phyloP scores from a whole-genome alignment of 1,284 basidiomycete species.

The Flammula alnicola region DNA sequence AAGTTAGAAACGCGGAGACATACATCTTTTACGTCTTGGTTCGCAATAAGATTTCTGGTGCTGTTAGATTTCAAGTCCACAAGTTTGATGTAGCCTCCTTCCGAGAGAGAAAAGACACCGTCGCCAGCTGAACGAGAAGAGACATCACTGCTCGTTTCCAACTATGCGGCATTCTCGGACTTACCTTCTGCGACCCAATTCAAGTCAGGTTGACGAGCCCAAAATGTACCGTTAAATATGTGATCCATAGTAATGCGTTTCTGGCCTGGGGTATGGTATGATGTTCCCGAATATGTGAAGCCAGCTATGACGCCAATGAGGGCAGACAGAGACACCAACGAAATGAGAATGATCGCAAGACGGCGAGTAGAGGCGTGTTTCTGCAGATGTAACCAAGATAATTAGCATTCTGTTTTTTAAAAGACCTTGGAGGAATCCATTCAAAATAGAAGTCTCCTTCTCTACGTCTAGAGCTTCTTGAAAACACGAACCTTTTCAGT shows the following conservation, averaged over 20 bases:
- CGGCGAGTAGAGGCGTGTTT: constrained; percentile 21
- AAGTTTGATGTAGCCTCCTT: constrained; percentile 70
- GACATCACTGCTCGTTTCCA: neutral
- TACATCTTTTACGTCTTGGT: constrained; percentile 65
- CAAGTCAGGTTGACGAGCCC: constrained; percentile 47
- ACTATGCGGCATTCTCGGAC: constrained; percentile 26
- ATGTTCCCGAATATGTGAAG: constrained; percentile 61
- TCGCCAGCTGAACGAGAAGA: constrained; percentile 72
- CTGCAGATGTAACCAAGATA: too few species aligned
- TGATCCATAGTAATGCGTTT: constrained; percentile 85
- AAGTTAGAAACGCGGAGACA: constrained; percentile 11
- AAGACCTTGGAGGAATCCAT: too few species aligned
- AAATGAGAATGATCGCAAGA: constrained; percentile 53
- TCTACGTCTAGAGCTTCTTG: neutral
- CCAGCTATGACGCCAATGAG: constrained; percentile 77
- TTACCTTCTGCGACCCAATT: constrained; percentile 90
- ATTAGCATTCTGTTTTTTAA: too few species aligned
- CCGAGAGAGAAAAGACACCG: constrained; percentile 79
- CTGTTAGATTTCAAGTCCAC: constrained; percentile 80
- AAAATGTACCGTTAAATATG: constrained; percentile 89
- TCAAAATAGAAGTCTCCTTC: too few species aligned
- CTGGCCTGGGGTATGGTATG: constrained; percentile 56
- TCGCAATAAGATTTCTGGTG: constrained; percentile 64
- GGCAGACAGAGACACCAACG: constrained; percentile 59
- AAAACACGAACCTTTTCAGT: constrained; percentile 14